These are phyloP conservation scores for Corinectria fuckeliana DNA, from an alignment of 2,329 filamentous ascomycete genomes.

Conservation along the genomic window DNA sequence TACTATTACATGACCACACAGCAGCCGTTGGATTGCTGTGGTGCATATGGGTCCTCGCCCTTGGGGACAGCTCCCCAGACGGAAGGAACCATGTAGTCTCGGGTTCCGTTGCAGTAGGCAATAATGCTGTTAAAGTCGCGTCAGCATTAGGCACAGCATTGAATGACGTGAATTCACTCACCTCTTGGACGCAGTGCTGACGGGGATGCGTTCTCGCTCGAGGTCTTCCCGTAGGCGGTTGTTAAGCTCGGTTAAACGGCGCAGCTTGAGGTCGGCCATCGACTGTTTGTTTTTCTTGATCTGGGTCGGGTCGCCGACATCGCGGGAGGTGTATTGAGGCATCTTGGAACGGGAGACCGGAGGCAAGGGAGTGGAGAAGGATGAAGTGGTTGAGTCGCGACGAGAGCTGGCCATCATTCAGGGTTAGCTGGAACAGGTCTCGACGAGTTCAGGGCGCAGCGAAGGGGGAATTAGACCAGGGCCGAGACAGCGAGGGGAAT, in stretches of 20 bases:
- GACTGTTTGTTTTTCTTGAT: slow-evolving; percentile 96
- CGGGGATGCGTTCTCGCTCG: slow-evolving; percentile 92
- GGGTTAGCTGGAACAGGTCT: slow-evolving; percentile 23
- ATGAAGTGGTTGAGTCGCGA: slow-evolving; percentile 21
- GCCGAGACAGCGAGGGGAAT: not conserved
- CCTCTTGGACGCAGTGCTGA: slow-evolving; percentile 91
- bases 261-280: slow-evolving; percentile 97
- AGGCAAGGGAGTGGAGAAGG: slow-evolving; percentile 17
- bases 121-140: slow-evolving; percentile 74
- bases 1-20: slow-evolving; percentile 85
- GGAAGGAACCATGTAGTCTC: slow-evolving; percentile 98
- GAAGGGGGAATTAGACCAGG: slow-evolving; percentile 9
- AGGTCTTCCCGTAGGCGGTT: slow-evolving; percentile 94
- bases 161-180: slow-evolving; percentile 50
- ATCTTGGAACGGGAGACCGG: slow-evolving; percentile 51
- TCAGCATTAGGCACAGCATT: slow-evolving; percentile 21
- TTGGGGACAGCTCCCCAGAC: slow-evolving; percentile 95
- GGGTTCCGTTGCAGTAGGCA: slow-evolving; percentile 95
- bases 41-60: slow-evolving; percentile 97
- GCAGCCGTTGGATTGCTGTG: slow-evolving; percentile 90
- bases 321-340: slow-evolving; percentile 71
- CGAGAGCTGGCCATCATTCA: slow-evolving; percentile 26
- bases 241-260: slow-evolving; percentile 95
- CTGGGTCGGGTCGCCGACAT: slow-evolving; percentile 71
- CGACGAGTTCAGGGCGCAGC: slow-evolving; percentile 9